Evolutionary conservation across 371 early-diverging fungal genomes (phyloP), one percentile per base, ranked within the genome.

Genomic region (Lichtheimia corymbifera): DNA sequence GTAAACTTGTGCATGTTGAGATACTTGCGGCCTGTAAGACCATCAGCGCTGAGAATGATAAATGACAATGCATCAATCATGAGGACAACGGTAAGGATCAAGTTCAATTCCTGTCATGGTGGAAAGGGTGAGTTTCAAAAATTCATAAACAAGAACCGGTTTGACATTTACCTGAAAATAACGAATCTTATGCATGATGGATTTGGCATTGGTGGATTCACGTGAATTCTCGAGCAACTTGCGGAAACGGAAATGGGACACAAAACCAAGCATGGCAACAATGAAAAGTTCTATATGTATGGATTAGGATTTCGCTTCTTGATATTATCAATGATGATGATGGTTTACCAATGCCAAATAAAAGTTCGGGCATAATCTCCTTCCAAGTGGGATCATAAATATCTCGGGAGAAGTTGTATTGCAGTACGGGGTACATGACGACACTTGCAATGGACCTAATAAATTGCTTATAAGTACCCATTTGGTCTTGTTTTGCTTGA

Each of bases 341-440:
- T 28, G 11, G 22, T 43, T 43, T 65, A 77, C 77, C 73, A 35
- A 71, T 61, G 17, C 77, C 80, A 53, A 76, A 79, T 11, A 72
- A 71, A 43, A 79, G 65, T 35, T 79, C 74, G 2, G 80, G 80
- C 44, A 79, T 76, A 43, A 76, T 76, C 64, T 79, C 80, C 52
- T 76, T 79, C 57, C 67, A 76, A 14, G 69, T 76, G 2, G 68
- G 62, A 2, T 73, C 65, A 30, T 72, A 75, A 5, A 71, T 62
- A n/a, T 56, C 60, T 17, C 73, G 63, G 12, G 74, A 68, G 50
- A 82, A 76, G 28, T 71, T 68, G 52, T 69, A 74, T 54, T 76
- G 82, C 5, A 82, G 22, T 1, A 77, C 51, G 20, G 82, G 80
- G 53, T 74, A 82, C 41, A 71, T 67, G n/a, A 76, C 66, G 35